Conservation (phyloP, 2,329 filamentous ascomycete genomes). For the Arachnomyces sp. region DNA sequence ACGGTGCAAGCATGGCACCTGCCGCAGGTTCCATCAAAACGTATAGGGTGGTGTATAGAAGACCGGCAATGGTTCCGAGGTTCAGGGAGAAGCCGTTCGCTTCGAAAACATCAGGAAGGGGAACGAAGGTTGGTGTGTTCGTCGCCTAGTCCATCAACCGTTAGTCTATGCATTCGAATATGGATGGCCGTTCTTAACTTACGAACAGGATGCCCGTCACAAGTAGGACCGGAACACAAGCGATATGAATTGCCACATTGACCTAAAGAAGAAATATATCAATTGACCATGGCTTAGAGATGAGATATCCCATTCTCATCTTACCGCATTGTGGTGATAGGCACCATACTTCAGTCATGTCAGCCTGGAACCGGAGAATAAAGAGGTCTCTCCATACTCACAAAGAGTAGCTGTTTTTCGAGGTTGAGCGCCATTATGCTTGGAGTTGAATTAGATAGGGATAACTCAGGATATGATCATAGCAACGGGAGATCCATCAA, state of each 20-base stretch:
- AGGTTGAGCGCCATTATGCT: slow-evolving; percentile 47
- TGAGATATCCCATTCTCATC: slow-evolving; percentile 12
- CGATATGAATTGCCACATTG: slow-evolving; percentile 58
- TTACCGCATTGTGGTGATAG: slow-evolving; percentile 58
- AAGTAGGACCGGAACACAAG: slow-evolving; percentile 55
- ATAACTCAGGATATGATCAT: no score
- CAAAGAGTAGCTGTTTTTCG: slow-evolving; percentile 60
- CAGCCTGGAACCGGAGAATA: slow-evolving; percentile 9
- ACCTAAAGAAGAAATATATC: slow-evolving; percentile 39
- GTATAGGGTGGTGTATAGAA: slow-evolving; percentile 70
- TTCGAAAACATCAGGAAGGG: slow-evolving; percentile 47
- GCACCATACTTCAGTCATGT: slow-evolving; percentile 50
- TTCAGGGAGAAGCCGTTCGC: slow-evolving; percentile 54
- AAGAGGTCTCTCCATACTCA: slow-evolving; percentile 34
- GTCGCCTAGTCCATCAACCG: slow-evolving; percentile 39
- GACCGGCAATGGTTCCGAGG: slow-evolving; percentile 48
- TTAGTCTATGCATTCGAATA: slow-evolving; percentile 1
- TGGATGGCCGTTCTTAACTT: slow-evolving; percentile 19
- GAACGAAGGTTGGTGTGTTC: slow-evolving; percentile 47
- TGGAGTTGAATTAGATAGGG: neutral
- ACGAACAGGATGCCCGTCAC: slow-evolving; percentile 55
- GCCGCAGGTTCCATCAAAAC: slow-evolving; percentile 91
- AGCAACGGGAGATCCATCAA: no score
- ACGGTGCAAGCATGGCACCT: slow-evolving; percentile 65
- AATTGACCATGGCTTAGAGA: slow-evolving; percentile 14